A percentile compares a stretch with the other conserved stretches of the same genome.
Evolutionary conservation across 768 basidiomycete genomes (phyloP).

Genomic region (Paxillus ammoniavirescens): DNA sequence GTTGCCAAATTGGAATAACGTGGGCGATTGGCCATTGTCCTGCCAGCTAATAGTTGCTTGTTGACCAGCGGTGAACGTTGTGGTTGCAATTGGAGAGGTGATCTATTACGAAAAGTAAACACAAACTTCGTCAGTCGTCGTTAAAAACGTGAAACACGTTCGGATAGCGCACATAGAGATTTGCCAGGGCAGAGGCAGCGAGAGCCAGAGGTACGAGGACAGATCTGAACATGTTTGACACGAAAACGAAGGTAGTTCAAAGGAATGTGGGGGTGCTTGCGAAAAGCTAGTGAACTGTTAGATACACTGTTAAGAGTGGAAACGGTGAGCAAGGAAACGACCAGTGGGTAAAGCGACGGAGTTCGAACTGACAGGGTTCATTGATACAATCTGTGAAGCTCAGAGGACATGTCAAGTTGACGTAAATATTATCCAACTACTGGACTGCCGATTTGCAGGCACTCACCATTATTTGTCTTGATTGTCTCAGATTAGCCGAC

Average conservation of each 20-base stretch:
- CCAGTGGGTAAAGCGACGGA: slow-evolving; percentile 26
- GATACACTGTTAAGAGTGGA: background rate
- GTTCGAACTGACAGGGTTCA: slow-evolving; percentile 25
- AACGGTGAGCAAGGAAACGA: background rate
- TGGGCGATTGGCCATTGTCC: slow-evolving; percentile 49
- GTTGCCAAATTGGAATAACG: slow-evolving; percentile 50
- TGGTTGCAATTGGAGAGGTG: slow-evolving; percentile 50
- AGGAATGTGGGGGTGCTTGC: slow-evolving; percentile 22
- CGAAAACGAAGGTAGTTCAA: slow-evolving; percentile 17
- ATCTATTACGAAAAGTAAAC: slow-evolving; percentile 38
- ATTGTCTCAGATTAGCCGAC: background rate
- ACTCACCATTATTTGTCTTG: too few species aligned
- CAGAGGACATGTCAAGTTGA: background rate
- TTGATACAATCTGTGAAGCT: too few species aligned
- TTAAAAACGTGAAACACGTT: background rate
- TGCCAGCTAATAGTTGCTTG: slow-evolving; percentile 53
- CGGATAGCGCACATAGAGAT: slow-evolving; percentile 49
- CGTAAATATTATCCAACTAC: background rate
- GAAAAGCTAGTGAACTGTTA: slow-evolving; percentile 4
- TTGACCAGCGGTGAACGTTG: slow-evolving; percentile 51
- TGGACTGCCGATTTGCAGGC: background rate
- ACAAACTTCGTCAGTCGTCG: background rate
- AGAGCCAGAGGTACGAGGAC: slow-evolving; percentile 48
- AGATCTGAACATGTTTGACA: slow-evolving; percentile 48
- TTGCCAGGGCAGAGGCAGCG: slow-evolving; percentile 53